Evolutionary conservation across 139 green algal species (phyloP), one percentile per base, ranked within the genome.

Genomic region (Coelastrella sp.): DNA sequence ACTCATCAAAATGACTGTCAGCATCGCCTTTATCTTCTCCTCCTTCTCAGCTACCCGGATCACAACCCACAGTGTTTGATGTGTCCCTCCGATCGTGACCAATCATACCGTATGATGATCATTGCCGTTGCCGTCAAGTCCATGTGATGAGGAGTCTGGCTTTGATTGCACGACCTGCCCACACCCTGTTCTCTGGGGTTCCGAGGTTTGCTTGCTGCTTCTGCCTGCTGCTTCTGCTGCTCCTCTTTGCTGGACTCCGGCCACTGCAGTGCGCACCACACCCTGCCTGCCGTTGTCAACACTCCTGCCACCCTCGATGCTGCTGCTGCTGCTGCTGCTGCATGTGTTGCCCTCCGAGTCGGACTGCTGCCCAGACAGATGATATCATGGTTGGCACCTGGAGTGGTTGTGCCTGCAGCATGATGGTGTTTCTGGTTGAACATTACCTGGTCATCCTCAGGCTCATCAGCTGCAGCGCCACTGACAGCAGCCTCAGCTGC

Each of bases 1-100:
- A 94, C 75, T 95, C 91, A 25, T 91, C 86, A 75, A 91, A 79
- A 63, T 76, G 56, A 70, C 65, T 22, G 66, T 65, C 87, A 80
- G 11, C 24, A 59, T 7, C 74, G 1, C 20, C 17, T 25, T 24
- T 0, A 76, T 76, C 9, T 27, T 14, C 5, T 10, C 6, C 8
- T 25, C n/a, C 68, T 10, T 24, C 17, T 25, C 3, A 76, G 14
- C 9, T 15, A 76, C n/a, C 68, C 1, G 63, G 3, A 70, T 70
- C 63, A 70, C 63, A 12, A 79, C 75, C 61, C 20, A 10, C 27
- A 66, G 27, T 25, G 60, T 24, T 58, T n/a, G 17, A 27, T 6
- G 25, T 15, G 49, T 60, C 22, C 1, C 68, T 4, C 56, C n/a
- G n/a, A n/a, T n/a, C n/a, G 63, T n/a, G 17, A 25, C 27, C 58